phyloP scores from a whole-genome alignment of 768 basidiomycete species.

The Mycena filopes region DNA sequence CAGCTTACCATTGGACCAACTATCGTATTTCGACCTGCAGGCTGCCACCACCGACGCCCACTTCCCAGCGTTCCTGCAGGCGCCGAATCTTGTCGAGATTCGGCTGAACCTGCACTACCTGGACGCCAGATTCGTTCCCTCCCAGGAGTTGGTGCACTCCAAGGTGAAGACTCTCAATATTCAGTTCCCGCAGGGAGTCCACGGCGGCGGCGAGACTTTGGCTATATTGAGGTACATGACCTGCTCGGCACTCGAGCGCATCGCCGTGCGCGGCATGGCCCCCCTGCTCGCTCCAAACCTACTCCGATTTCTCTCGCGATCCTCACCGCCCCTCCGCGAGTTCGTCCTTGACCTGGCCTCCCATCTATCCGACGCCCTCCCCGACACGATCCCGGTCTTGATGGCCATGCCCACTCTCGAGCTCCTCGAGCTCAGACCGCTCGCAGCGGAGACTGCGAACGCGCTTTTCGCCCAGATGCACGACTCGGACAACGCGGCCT shows the following conservation, averaged over 20 bases:
- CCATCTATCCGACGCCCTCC: background rate
- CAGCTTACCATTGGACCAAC: conserved; percentile 1
- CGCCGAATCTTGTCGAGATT: background rate
- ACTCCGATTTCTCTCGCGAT: background rate
- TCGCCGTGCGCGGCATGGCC: background rate
- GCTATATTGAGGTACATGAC: conserved; percentile 5
- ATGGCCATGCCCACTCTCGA: conserved; percentile 5
- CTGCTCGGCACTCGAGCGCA: conserved; percentile 11
- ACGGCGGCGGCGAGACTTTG: background rate
- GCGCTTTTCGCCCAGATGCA: background rate
- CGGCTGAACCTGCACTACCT: background rate
- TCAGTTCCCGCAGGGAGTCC: background rate
- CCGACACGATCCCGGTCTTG: background rate
- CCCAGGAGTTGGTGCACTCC: background rate
- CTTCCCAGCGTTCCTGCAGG: background rate
- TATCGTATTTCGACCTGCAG: conserved; percentile 13
- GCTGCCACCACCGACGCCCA: background rate
- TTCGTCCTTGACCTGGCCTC: conserved; percentile 1
- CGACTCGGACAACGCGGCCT: background rate
- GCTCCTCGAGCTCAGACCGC: conserved; percentile 1
- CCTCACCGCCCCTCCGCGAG: conserved; percentile 6
- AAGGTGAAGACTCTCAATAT: conserved; percentile 8
- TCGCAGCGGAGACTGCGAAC: conserved; percentile 4
- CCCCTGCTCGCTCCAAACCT: background rate
- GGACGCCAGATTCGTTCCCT: background rate